Base-by-base conservation (phyloP, 176 grass and related monocot species). In the Otatea glauca region DNA sequence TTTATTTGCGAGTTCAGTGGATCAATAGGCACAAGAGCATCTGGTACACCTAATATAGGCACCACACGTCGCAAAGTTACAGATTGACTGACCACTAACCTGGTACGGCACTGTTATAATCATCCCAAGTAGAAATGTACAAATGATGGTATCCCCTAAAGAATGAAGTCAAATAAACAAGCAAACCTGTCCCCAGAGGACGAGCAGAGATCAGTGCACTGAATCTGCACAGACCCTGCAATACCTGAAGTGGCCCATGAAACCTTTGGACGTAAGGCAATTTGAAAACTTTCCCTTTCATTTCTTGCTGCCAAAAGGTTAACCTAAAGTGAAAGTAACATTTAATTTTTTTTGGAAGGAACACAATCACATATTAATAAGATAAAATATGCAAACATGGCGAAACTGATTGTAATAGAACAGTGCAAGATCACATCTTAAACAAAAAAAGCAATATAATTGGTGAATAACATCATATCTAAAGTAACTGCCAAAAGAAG, bases 11-110 rank as follows among this genome's bases (percentile, higher is more conserved):
- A 69, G 74, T 61, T 83, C 27, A 79, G 84, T 67, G 86, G 87
- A 95, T 95, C 89, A 86, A 98, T 89, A 86, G 96, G 96, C 48
- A 95, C 93, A 81, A 98, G 96, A 87, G 96, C 96, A 90, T 98
- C 96, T 89, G 93, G 96, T 83, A 98, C 93, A 80, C 96, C 93
- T 92, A 98, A 87, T 68, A 98, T 90, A 82, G 93, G 87, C 81
- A 95, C 87, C 83, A 98, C 93, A 65, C 61, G 96, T 51, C 93
- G 85, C 91, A 98, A 79, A 38, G 89, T 95, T 89, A 98, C 66
- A 79, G 93, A 95, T 85, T 89, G 77, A 58, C 81, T 91, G 76
- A 87, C 65, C 68, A 87, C 77, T 88, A 98, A 91, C 85, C 96
- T 92, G 84, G 60, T 88, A 88, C 39, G 89, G 14, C 39, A 90